Evolutionary conservation across 768 basidiomycete genomes (phyloP), one percentile per base, ranked within the genome.

Genomic region (Xerocomellus amylosporus): DNA sequence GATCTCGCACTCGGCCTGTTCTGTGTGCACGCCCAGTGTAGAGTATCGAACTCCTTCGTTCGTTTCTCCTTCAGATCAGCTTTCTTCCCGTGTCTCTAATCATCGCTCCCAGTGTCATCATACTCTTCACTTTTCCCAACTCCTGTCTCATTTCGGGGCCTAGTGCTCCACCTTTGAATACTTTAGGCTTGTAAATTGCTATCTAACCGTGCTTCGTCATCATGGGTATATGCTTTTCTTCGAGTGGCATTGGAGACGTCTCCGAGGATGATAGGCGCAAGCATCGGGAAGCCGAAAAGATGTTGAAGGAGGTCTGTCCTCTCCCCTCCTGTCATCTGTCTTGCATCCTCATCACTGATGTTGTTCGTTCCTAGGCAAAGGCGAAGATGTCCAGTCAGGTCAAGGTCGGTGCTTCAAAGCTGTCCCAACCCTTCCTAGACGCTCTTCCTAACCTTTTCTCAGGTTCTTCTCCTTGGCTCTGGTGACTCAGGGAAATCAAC

Each of bases 401-500:
- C 73, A 91, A 92, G 81, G 89, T 88, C 2, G 17, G 56, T 39
- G 71, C 62, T 41, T 2, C n/a, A n/a, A 26, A 15, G 7, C 22
- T 12, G 4, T 31, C 20, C 39, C 28, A 19, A 44, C 24, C 41
- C 15, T 31, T 13, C 14, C 14, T 2, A 15, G 39, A n/a, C 20
- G 3, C 12, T 5, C 12, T 31, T 40, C 34, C 24, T 45, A 8
- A 37, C 40, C 24, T 14, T 38, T 38, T 22, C 37, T 53, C 20
- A 94, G 88, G 86, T 97, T 15, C 77, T 98, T 46, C 78, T 98
- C 24, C 79, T 98, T 37, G 94, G 94, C 40, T 94, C 94, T 40
- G 94, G 94, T 28, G 94, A 96, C 68, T 90, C 88, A 31, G 94
- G 94, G 22, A 98, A 97, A 73, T 91, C 89, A 7, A 97, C 94